phyloP scores from a whole-genome alignment of 1,284 basidiomycete species.

The Pisolithus thermaeus region DNA sequence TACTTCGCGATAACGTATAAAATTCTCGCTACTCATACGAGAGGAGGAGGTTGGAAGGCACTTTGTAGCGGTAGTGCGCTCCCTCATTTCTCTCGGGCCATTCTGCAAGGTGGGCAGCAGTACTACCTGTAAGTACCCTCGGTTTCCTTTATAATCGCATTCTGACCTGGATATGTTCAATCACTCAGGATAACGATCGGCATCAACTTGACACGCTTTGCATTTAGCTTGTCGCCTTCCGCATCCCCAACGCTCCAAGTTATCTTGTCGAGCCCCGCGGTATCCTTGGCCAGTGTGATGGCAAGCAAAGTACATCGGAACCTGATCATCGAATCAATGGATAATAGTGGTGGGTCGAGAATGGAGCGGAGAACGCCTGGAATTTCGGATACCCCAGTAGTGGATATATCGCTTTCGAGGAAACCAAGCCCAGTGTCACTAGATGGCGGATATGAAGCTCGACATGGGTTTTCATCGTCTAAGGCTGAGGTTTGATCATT shows the following conservation, averaged over 20 bases:
- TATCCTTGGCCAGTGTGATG: constrained; percentile 27
- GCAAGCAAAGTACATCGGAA: constrained; percentile 30
- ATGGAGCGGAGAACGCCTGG: no score
- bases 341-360: not conserved
- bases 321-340: constrained; percentile 22
- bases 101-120: constrained; percentile 26
- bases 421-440: no score
- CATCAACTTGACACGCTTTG: constrained; percentile 14
- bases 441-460: no score
- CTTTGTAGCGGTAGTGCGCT: constrained; percentile 11
- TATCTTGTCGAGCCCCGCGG: constrained; percentile 14
- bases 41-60: not conserved
- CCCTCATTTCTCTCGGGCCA: constrained; percentile 22
- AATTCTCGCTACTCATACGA: constrained; percentile 12
- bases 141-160: not conserved
- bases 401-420: no score
- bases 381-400: no score
- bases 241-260: constrained; percentile 14
- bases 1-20: constrained; percentile 24
- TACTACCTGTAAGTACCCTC: constrained; percentile 24
- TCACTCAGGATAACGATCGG: constrained; percentile 17
- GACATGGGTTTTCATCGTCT: no score
- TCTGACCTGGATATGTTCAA: not conserved
- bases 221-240: constrained; percentile 1
- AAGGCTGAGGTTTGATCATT: no score